Conservation (phyloP, 306 rosid genomes). For the Astragalus glycyphyllos region DNA sequence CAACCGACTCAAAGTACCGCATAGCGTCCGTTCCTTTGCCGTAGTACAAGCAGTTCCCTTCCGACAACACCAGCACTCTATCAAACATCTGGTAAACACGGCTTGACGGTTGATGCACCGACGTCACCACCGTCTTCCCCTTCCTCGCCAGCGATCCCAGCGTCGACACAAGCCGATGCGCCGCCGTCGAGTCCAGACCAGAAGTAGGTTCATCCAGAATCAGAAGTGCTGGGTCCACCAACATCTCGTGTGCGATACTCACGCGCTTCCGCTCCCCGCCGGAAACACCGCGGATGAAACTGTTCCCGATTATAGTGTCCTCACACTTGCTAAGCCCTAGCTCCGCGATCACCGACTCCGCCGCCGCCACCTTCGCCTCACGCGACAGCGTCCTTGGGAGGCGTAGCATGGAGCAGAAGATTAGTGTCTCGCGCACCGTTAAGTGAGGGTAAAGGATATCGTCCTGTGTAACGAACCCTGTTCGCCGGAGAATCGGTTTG, state of each 20-base stretch:
- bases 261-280: slow-evolving; percentile 93
- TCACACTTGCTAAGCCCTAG: slow-evolving; percentile 72
- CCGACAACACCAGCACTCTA: slow-evolving; percentile 65
- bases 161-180: slow-evolving; percentile 64
- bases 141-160: slow-evolving; percentile 65
- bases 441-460: slow-evolving; percentile 84
- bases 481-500: slow-evolving; percentile 57
- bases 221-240: slow-evolving; percentile 72
- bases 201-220: slow-evolving; percentile 90
- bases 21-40: slow-evolving; percentile 74
- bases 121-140: slow-evolving; percentile 81
- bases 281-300: slow-evolving; percentile 80
- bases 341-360: slow-evolving; percentile 72
- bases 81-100: slow-evolving; percentile 80
- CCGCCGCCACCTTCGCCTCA: slow-evolving; percentile 52
- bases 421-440: slow-evolving; percentile 76
- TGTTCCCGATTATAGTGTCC: slow-evolving; percentile 78
- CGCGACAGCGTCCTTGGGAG: slow-evolving; percentile 51
- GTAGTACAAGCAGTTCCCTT: slow-evolving; percentile 69
- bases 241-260: slow-evolving; percentile 87
- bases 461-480: slow-evolving; percentile 87
- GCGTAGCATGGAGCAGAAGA: slow-evolving; percentile 86
- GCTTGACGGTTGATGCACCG: slow-evolving; percentile 94
- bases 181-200: slow-evolving; percentile 88
- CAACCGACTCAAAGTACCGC: slow-evolving; percentile 70